These are phyloP conservation scores for Kondoa subrosea DNA, from an alignment of 768 basidiomycete species.

Conservation along the genomic window DNA sequence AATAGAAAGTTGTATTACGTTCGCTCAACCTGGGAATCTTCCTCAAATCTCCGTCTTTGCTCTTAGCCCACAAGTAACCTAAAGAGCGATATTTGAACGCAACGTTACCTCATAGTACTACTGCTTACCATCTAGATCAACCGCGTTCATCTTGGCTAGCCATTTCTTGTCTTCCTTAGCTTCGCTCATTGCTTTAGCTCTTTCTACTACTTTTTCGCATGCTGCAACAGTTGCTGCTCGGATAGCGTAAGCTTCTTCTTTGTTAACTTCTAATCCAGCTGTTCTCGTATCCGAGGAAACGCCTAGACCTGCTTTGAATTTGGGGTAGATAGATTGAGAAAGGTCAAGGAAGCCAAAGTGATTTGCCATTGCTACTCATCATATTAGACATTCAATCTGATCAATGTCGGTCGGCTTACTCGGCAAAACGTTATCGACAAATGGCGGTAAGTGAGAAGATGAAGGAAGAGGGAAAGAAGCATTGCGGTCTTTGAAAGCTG, in stretches of 20 bases:
- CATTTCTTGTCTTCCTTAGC: conserved; percentile 11
- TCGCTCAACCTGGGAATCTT: conserved; percentile 13
- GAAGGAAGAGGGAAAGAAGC: conserved; percentile 17
- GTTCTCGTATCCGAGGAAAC: not conserved
- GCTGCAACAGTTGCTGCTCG: conserved; percentile 16
- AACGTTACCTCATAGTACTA: not conserved
- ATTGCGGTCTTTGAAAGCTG: conserved; percentile 6
- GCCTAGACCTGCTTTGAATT: conserved; percentile 14
- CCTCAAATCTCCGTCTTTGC: conserved; percentile 11
- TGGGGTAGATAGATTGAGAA: conserved; percentile 5
- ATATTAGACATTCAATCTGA: not conserved
- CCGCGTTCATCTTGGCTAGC: conserved; percentile 9
- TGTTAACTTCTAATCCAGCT: conserved; percentile 7
- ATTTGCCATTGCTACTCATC: conserved; percentile 14
- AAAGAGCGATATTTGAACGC: not conserved
- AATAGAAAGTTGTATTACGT: conserved; percentile 11
- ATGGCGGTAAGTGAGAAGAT: conserved; percentile 5
- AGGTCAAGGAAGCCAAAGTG: conserved; percentile 12
- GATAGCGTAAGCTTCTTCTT: conserved; percentile 19
- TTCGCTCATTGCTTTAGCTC: not conserved
- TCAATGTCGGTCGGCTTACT: conserved; percentile 6
- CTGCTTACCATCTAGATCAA: conserved; percentile 8
- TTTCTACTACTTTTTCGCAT: conserved; percentile 6
- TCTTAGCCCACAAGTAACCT: conserved; percentile 15
- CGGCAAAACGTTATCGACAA: conserved; percentile 17